A percentile compares a stretch with the other conserved stretches of the same genome.
These are phyloP conservation scores for Tubosaeta sp. DNA, from an alignment of 768 basidiomycete species.

Conservation along the genomic window DNA sequence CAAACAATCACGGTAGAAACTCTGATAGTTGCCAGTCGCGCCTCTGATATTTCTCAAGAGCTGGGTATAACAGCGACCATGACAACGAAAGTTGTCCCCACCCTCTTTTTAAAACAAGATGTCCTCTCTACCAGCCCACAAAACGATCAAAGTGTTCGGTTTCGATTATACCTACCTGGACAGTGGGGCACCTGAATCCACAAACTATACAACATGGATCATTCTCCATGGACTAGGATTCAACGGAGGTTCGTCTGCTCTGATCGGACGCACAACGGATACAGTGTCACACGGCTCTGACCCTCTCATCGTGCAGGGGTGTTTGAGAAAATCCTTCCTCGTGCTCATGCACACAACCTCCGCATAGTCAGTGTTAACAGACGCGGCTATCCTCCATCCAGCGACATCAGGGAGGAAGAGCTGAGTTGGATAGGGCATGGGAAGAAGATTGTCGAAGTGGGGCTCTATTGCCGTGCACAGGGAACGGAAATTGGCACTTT, in stretches of 20 bases:
- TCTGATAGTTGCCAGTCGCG: background rate
- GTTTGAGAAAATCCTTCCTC: constrained; percentile 20
- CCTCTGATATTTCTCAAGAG: background rate
- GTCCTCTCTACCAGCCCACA: constrained; percentile 1
- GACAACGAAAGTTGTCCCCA: background rate
- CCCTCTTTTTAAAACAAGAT: background rate
- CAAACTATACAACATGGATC: constrained; percentile 20
- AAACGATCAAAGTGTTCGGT: constrained; percentile 11
- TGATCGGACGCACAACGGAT: too few species aligned
- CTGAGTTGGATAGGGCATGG: constrained; percentile 5
- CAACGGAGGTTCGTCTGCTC: constrained; percentile 16
- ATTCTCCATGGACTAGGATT: constrained; percentile 18
- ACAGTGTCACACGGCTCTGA: too few species aligned
- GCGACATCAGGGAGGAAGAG: constrained; percentile 15
- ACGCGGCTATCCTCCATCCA: too few species aligned
- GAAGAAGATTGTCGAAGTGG: constrained; percentile 15
- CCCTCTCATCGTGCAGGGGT: background rate
- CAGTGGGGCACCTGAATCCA: constrained; percentile 17
- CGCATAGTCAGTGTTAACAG: constrained; percentile 23
- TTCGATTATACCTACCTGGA: constrained; percentile 12
- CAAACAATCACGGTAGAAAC: too few species aligned
- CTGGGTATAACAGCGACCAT: background rate
- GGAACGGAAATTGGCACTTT: constrained; percentile 18
- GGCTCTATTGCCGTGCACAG: constrained; percentile 11
- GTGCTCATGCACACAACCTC: constrained; percentile 17